phyloP scores from a whole-genome alignment of 768 basidiomycete genomes.

The Phlebiopsis flavidoalba region DNA sequence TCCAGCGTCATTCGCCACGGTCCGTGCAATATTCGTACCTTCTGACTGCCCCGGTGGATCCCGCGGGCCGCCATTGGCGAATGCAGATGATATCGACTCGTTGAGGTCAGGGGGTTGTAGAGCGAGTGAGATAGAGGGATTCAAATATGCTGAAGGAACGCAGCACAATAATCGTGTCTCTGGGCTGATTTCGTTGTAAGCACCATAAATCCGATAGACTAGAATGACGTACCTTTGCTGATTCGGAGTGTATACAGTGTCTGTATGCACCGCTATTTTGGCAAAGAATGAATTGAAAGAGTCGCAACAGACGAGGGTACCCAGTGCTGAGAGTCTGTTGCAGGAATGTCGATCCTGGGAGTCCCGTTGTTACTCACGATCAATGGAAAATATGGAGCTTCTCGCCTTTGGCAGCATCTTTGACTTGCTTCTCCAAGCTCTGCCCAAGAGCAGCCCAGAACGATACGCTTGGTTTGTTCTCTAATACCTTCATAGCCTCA shows the following conservation, averaged over 20 bases:
- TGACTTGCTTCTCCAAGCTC: constrained; percentile 76
- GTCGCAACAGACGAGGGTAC: constrained; percentile 81
- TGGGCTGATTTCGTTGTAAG: constrained; percentile 47
- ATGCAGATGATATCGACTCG: constrained; percentile 74
- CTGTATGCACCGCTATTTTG: constrained; percentile 92
- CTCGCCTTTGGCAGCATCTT: constrained; percentile 76
- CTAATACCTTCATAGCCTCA: constrained; percentile 90
- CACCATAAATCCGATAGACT: not conserved
- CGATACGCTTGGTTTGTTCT: constrained; percentile 84
- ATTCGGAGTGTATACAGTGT: constrained; percentile 80
- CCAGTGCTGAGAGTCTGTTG: constrained; percentile 85
- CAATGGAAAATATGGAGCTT: not conserved
- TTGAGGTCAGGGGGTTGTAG: constrained; percentile 78
- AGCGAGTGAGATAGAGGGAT: constrained; percentile 81
- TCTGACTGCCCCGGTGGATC: constrained; percentile 71
- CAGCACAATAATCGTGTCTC: constrained; percentile 87
- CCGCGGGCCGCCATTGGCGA: constrained; percentile 61
- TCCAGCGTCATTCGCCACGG: constrained; percentile 89
- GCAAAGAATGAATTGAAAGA: constrained; percentile 98
- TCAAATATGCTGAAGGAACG: constrained; percentile 83
- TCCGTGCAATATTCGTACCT: constrained; percentile 70
- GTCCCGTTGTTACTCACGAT: not conserved
- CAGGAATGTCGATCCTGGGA: constrained; percentile 79
- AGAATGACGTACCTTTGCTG: constrained; percentile 65
- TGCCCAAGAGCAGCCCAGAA: constrained; percentile 87